A percentile compares a stretch with the other conserved stretches of the same genome.
phyloP scores from a whole-genome alignment of 2,329 filamentous ascomycete species.

The Botrytis sinoallii region DNA sequence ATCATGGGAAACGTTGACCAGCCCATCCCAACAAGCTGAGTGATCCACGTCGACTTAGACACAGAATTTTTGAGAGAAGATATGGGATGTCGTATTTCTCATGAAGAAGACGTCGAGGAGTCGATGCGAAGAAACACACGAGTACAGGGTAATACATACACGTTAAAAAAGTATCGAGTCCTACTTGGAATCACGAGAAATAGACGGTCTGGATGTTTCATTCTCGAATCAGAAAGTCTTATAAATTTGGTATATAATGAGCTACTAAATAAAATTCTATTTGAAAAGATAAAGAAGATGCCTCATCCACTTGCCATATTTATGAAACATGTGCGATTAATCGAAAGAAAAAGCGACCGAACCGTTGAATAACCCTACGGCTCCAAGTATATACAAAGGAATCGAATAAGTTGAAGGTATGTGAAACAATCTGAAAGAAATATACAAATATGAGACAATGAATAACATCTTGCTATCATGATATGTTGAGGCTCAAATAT shows the following conservation, averaged over 20 bases:
- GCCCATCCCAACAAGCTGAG: no score
- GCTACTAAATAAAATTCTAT: not conserved
- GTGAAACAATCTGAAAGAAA: not conserved
- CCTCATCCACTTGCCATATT: not conserved
- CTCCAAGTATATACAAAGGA: not conserved
- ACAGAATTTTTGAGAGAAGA: not conserved
- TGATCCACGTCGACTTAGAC: not conserved
- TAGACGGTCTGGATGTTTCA: accelerated
- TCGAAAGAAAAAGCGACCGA: not conserved
- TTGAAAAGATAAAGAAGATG: not conserved
- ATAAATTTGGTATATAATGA: not conserved
- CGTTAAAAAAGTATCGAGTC: no score
- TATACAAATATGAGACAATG: not conserved
- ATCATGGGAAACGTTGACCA: no score
- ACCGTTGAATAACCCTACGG: not conserved
- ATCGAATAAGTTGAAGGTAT: not conserved
- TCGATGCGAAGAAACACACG: no score
- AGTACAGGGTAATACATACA: no score
- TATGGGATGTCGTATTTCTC: not conserved
- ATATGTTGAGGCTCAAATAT: accelerated
- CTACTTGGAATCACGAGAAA: not conserved
- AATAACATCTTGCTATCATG: not conserved
- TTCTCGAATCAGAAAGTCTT: not conserved
- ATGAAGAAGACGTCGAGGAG: no score
- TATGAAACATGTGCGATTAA: not conserved